A percentile compares a stretch with the other conserved stretches of the same genome.
Evolutionary conservation across 768 basidiomycete genomes (phyloP).

Genomic region (Leccinum ochraceum): DNA sequence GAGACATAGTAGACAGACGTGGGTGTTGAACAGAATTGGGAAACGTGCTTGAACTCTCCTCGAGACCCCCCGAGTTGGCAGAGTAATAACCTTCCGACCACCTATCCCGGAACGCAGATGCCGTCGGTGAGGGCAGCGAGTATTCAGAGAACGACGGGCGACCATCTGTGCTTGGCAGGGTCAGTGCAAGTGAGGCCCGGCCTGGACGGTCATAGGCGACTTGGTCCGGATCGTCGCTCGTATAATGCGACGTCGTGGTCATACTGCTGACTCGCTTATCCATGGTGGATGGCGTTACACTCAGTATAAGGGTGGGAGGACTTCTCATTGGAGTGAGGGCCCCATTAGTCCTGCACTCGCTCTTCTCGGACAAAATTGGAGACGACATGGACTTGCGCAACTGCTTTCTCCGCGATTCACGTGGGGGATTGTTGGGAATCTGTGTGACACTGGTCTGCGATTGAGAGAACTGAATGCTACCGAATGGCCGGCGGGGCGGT

Average conservation of each 20-base stretch:
- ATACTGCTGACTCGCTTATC: slow-evolving; percentile 29
- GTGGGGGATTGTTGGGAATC: slow-evolving; percentile 1
- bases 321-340: slow-evolving; percentile 36
- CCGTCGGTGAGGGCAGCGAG: slow-evolving; percentile 72
- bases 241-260: slow-evolving; percentile 31
- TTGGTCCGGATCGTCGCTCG: slow-evolving; percentile 42
- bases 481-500: slow-evolving; percentile 54
- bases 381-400: slow-evolving; percentile 57
- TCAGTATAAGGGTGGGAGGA: slow-evolving; percentile 43
- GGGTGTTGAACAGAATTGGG: slow-evolving; percentile 25
- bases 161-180: slow-evolving; percentile 39
- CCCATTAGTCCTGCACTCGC: slow-evolving; percentile 36
- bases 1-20: slow-evolving; percentile 43
- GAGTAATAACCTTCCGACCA: slow-evolving; percentile 38
- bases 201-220: slow-evolving; percentile 28
- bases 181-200: slow-evolving; percentile 53
- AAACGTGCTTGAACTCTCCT: slow-evolving; percentile 16
- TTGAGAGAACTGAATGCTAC: slow-evolving; percentile 47
- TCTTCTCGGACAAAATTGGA: slow-evolving; percentile 49
- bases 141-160: slow-evolving; percentile 66
- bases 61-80: slow-evolving; percentile 23
- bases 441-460: slow-evolving; percentile 56
- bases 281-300: slow-evolving; percentile 31
- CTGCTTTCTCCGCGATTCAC: slow-evolving; percentile 18
- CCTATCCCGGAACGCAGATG: slow-evolving; percentile 76